A percentile compares a stretch with the other conserved stretches of the same genome.
Conservation (phyloP, 306 rosid genomes). For the Urtica urens region DNA sequence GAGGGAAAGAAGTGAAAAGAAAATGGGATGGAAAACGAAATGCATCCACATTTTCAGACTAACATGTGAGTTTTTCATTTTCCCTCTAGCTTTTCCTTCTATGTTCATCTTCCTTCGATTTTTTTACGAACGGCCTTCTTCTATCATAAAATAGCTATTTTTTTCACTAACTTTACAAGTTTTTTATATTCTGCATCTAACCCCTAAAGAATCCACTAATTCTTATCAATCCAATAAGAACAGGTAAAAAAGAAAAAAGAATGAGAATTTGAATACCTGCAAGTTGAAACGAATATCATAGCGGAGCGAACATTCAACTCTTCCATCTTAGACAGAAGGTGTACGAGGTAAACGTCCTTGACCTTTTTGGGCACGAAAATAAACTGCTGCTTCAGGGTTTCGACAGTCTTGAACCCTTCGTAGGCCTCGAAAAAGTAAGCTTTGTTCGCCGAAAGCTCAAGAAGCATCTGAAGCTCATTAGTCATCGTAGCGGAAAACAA, state of each 20-base stretch:
- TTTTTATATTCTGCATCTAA: no score
- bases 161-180: no score
- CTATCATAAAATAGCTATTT: no score
- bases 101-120: no score
- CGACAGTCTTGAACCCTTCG: constrained; percentile 77
- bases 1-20: no score
- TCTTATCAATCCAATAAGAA: no score
- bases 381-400: constrained; percentile 57
- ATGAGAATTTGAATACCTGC: constrained; percentile 55
- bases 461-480: constrained; percentile 47
- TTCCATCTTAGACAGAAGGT: constrained; percentile 62
- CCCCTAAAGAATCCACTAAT: no score
- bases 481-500: constrained; percentile 82
- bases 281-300: constrained; percentile 59
- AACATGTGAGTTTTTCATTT: no score
- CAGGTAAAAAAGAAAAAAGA: not conserved
- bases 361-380: constrained; percentile 50
- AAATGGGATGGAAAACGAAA: no score
- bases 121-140: no score
- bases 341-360: constrained; percentile 71
- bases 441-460: constrained; percentile 56
- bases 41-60: no score
- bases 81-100: no score
- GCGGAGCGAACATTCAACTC: constrained; percentile 68
- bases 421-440: constrained; percentile 66